phyloP scores from a whole-genome alignment of 148 eudicot genomes.

The Vaccinium corymbosum region DNA sequence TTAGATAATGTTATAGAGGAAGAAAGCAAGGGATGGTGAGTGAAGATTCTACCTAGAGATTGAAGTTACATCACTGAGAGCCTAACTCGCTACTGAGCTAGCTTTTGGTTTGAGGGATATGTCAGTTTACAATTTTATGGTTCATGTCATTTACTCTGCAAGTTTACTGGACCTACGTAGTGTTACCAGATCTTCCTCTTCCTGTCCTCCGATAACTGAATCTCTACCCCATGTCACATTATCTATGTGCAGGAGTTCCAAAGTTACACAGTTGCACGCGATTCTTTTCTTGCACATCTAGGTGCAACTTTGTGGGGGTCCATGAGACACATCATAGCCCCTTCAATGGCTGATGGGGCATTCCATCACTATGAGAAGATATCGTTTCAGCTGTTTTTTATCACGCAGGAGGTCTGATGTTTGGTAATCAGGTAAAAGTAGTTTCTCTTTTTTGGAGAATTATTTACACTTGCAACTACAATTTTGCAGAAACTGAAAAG shows the following conservation, averaged over 20 bases:
- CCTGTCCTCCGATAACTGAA: constrained; percentile 8
- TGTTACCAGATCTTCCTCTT: neutral
- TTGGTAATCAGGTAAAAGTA: constrained; percentile 16
- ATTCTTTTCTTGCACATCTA: constrained; percentile 81
- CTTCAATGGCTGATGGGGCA: constrained; percentile 88
- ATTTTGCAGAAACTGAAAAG: constrained; percentile 56
- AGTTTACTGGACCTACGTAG: neutral
- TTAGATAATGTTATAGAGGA: neutral
- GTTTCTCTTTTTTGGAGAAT: neutral
- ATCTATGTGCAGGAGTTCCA: constrained; percentile 61
- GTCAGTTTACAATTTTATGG: neutral
- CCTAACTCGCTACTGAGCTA: neutral
- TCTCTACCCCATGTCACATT: constrained; percentile 9
- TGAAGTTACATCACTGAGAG: neutral
- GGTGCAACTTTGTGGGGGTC: constrained; percentile 97
- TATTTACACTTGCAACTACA: constrained; percentile 14
- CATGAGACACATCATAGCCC: constrained; percentile 86
- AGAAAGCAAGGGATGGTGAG: neutral
- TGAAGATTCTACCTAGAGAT: neutral
- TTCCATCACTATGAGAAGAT: constrained; percentile 88
- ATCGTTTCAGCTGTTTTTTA: constrained; percentile 83
- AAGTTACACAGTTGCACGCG: constrained; percentile 94
- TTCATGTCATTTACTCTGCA: neutral
- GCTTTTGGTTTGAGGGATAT: neutral
- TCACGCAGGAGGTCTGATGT: constrained; percentile 73